Percentiles rank a stretch among this genome's conserved stretches.
phyloP scores from a whole-genome alignment of 1,284 basidiomycete genomes.

The Papiliotrema terrestris region DNA sequence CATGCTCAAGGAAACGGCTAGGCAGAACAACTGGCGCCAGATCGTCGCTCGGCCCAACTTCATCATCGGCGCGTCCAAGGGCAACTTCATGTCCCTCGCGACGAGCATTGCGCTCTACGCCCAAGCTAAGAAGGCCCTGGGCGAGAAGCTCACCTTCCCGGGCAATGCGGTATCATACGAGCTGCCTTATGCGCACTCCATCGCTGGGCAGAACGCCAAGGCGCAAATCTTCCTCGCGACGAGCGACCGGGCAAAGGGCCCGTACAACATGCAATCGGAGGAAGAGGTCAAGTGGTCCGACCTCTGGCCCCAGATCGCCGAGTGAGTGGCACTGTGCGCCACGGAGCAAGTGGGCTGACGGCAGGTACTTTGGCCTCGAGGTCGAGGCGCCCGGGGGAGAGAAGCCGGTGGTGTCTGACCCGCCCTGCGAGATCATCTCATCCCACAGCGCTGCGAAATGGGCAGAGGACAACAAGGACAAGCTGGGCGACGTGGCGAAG shows the following conservation, averaged over 20 bases:
- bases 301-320: neutral
- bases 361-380: neutral
- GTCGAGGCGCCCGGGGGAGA: neutral
- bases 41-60: constrained; percentile 4
- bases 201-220: neutral
- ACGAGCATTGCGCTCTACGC: neutral
- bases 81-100: constrained; percentile 2
- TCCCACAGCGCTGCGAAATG: neutral
- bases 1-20: neutral
- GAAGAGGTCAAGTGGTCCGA: neutral
- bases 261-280: neutral
- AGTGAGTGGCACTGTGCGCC: neutral
- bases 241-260: neutral
- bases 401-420: neutral
- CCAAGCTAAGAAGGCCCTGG: neutral
- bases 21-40: neutral
- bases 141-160: neutral
- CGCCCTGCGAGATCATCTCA: neutral
- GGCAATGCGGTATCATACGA: neutral
- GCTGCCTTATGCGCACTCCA: constrained; percentile 1
- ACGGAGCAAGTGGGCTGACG: neutral
- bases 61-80: neutral
- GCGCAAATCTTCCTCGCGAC: neutral
- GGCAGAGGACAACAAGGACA: neutral
- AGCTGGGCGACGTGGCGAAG: neutral